Evolutionary conservation across 768 basidiomycete genomes (phyloP), one percentile per base, ranked within the genome.

Genomic region (Cyathus striatus): DNA sequence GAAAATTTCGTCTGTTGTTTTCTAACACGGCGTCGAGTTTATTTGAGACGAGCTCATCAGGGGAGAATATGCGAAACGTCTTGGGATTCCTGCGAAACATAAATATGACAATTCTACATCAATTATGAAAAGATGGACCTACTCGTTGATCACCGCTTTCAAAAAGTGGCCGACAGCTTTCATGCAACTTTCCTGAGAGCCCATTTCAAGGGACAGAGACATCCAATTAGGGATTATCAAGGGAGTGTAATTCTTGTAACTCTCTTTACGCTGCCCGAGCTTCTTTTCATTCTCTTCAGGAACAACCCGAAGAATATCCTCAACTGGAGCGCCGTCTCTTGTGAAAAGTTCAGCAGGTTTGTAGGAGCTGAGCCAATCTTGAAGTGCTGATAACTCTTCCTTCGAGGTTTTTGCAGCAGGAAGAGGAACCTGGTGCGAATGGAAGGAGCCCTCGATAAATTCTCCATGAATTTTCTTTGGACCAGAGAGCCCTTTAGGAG

Each of bases 391-490:
- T 44, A 90, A 79, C 51, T 93, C 81, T 43, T 78, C 76, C 5
- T 65, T 57, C 42, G 79, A 75, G 0, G 72, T 81, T 60, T 81
- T 83, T 2, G 84, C 83, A 9, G 66, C 66, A 2, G 90, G 84
- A 14, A 95, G 76, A 4, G 92, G 91, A 1, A 95, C 90, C 65
- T 95, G 92, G 57, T 96, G 91, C 0, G 91, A 75, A 45, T 74
- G 79, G 75, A 86, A 94, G 17, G 84, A 87, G 35, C 86, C 86
- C 55, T 89, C 87, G 40, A 92, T 75, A 44, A 75, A 77, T 47
- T 86, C 77, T n/a, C 81, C 86, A 40, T 78, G 70, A 22, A 86
- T 57, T 17, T 63, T 49, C 49, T 81, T 81, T 2, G 89, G 88
- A 4, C 86, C 83, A 5, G 80, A 70, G 69, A 76, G 81, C 20